Evolutionary conservation across 345 rosid species (phyloP), one percentile per base, ranked within the genome.

Genomic region (Bruguiera parviflora): DNA sequence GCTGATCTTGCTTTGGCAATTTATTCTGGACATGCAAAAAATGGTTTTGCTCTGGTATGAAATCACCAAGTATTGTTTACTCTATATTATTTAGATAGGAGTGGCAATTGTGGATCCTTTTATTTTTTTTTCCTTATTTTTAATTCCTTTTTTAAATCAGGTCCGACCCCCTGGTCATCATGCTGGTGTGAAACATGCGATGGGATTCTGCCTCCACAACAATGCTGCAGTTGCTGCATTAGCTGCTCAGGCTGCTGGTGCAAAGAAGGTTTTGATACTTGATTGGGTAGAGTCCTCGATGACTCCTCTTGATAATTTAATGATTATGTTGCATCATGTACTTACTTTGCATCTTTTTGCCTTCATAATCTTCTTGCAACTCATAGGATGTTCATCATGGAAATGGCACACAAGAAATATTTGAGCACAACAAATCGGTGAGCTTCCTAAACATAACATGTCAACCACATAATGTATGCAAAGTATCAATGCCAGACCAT

Each of bases 131-230:
- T 24, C 46, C 28, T 63, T 60, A 3, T 47, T 53, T 31, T 61
- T 53, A 62, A 53, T 49, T 57, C 13, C 53, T 3, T 19, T 11
- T 66, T n/a, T 72, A 72, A 63, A 25, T 74, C 81, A 95, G 99
- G 92, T 95, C 62, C 85, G 99, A 37, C 99, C 99, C 63, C 99
- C 99, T 1, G 99, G 99, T 52, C 99, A 95, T 81, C 99, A 95
- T 88, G 99, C 98, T 74, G 96, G 98, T 69, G 76, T 92, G 68
- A 85, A 72, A 69, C 93, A 92, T 67, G 86, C 98, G 51, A 92
- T 92, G 97, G 98, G 99, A 64, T 95, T 95, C 80, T 95, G 99
- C 84, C 98, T 95, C 65, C 99, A 95, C 84, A 92, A 95, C 71
- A 95, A 95, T 86, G 98, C 99, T 72, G 99, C 99, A 5, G 83